phyloP scores from a whole-genome alignment of 805 yeast genomes.

The Allodekkera sacchari region DNA sequence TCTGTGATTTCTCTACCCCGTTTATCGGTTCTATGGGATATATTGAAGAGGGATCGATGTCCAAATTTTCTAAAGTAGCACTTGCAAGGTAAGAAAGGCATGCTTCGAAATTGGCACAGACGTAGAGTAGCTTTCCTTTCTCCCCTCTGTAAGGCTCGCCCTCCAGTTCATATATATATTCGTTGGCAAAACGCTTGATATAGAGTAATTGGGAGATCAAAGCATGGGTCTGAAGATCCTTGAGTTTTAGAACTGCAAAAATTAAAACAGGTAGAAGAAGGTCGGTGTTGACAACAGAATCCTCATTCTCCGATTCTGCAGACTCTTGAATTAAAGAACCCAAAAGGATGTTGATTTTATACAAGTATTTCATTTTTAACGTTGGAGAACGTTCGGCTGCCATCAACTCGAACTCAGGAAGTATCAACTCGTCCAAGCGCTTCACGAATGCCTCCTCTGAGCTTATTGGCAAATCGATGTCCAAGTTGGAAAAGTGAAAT shows the following conservation, averaged over 20 bases:
- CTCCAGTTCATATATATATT: conserved; percentile 15
- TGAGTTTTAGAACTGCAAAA: conserved; percentile 23
- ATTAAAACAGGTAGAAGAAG: conserved; percentile 27
- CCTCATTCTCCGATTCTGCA: conserved; percentile 5
- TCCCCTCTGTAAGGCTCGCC: conserved; percentile 19
- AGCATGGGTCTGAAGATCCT: conserved; percentile 20
- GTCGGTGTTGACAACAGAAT: conserved; percentile 23
- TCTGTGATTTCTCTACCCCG: conserved; percentile 1
- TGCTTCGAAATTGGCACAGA: conserved; percentile 29
- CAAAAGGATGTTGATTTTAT: conserved; percentile 21
- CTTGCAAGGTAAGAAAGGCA: conserved; percentile 25
- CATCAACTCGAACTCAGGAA: conserved; percentile 24
- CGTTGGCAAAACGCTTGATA: conserved; percentile 26
- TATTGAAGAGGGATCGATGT: conserved; percentile 12
- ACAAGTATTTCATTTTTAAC: conserved; percentile 23
- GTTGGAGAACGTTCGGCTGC: conserved; percentile 28
- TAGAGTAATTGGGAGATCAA: conserved; percentile 24
- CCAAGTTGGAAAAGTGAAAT: conserved; percentile 19
- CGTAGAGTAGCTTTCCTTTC: conserved; percentile 25
- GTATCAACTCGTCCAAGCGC: conserved; percentile 14
- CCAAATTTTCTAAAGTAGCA: conserved; percentile 24
- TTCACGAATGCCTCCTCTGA: conserved; percentile 17
- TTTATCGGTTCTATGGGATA: conserved; percentile 5
- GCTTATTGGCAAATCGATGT: conserved; percentile 19
- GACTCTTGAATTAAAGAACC: conserved; percentile 17